Evolutionary conservation across 2,329 filamentous ascomycete species (phyloP), one percentile per base, ranked within the genome.

Genomic region (Xylariaceae sp.): DNA sequence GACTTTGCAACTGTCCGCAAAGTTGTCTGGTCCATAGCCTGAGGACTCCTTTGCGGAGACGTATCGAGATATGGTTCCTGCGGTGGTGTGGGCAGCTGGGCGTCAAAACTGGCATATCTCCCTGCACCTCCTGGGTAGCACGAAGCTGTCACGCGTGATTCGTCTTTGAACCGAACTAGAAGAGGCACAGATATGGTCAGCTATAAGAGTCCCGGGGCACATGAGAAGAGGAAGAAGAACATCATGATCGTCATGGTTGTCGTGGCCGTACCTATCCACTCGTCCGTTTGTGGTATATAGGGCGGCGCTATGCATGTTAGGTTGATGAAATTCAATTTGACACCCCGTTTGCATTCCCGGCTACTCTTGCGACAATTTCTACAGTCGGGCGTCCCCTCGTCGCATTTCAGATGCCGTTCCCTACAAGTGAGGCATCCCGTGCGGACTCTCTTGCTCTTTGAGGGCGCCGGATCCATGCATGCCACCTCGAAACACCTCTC

Each of bases 401-500:
- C 92, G 73, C 92, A 96, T 74, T 96, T 96, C 55, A 96, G 78
- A 77, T 96, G 92, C 51, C 92, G 81, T 73, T 96, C 89, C 66
- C 92, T 82, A 74, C 92, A 97, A 2, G 92, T 97, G 65, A 96
- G 77, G 72, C 92, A 97, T 44, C 92, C 92, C 2, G 92, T 97
- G 51, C 93, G 86, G 15, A 95, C 91, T 64, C 92, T 82, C 75
- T 88, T 93, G n/a, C 90, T 86, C 73, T 92, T 93, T 63, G 70
- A 74, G 34, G 70, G 70, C 6, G 68, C 65, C 13, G 62, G 64
- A 30, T 68, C 67, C 18, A 65, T 55, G 42, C 64, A 60, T 50
- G 61, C 61, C 63, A 68, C 67, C 67, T 66, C 65, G 55, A 64
- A 59, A 53, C 64, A 59, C 60, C 62, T 67, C 42, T 50, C 54